These are phyloP conservation scores for Ascocoryne sarcoides DNA, from an alignment of 2,329 filamentous ascomycete species.

Conservation along the genomic window DNA sequence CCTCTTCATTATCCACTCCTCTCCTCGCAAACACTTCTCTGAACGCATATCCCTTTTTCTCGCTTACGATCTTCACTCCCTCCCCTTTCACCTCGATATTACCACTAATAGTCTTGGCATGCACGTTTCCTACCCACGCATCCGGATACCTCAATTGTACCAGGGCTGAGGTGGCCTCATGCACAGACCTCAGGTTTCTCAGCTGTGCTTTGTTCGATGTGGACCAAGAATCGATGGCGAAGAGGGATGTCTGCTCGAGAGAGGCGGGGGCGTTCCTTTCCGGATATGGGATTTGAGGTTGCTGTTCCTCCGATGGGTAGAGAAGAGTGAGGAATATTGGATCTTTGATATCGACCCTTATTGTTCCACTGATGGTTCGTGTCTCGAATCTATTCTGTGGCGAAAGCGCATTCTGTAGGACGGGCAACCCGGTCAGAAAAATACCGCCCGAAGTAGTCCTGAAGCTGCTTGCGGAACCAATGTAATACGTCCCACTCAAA, in stretches of 20 bases:
- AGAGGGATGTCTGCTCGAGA: slow-evolving; percentile 2
- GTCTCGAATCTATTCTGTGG: slow-evolving; percentile 17
- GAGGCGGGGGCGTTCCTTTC: neutral
- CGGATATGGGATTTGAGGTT: slow-evolving; percentile 1
- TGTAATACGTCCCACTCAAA: slow-evolving; percentile 21
- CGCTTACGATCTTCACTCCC: slow-evolving; percentile 16
- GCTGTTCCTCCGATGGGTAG: slow-evolving; percentile 6
- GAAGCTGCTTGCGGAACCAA: slow-evolving; percentile 19
- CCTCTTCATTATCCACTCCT: slow-evolving; percentile 18
- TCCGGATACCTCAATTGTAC: slow-evolving; percentile 20
- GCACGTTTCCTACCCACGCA: slow-evolving; percentile 21
- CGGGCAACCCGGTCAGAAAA: slow-evolving; percentile 16
- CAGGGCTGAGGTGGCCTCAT: slow-evolving; percentile 16
- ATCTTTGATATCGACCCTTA: slow-evolving; percentile 15
- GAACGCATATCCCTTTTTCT: slow-evolving; percentile 15
- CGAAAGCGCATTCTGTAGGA: slow-evolving; percentile 13
- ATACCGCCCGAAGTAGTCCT: slow-evolving; percentile 16
- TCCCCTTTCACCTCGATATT: slow-evolving; percentile 16
- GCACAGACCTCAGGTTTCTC: slow-evolving; percentile 15
- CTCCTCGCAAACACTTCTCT: slow-evolving; percentile 19
- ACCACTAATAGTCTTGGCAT: slow-evolving; percentile 19
- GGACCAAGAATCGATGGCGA: slow-evolving; percentile 4
- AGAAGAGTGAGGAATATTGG: slow-evolving; percentile 20
- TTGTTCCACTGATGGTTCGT: slow-evolving; percentile 18
- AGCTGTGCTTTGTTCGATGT: slow-evolving; percentile 9